Base-by-base conservation (phyloP, 2,329 filamentous ascomycete genomes). In the Pseudopithomyces maydicus region DNA sequence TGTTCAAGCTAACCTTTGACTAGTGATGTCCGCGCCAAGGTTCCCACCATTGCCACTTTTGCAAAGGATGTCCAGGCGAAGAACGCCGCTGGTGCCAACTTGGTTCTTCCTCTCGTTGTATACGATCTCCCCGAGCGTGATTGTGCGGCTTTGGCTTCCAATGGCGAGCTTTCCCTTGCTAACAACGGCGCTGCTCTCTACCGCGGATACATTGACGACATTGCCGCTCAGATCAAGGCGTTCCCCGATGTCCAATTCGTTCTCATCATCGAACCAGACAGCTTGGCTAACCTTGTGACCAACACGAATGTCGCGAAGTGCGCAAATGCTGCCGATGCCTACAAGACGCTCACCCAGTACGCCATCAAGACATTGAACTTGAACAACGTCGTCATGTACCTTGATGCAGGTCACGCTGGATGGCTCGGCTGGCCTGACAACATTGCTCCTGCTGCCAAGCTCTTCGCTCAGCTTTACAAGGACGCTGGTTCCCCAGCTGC, bases 401-500 rank as follows among this genome's bases (percentile, higher is more conserved):
- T 88, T 20, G 85, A 88, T 65, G 85, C 84, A 4, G 85, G 84
- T 58, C 85, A 88, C 71, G 84, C 81, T 29, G 84, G 85, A 59
- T 88, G 85, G 85, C 78, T 88, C 32, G 85, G 85, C 64, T 87
- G 84, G 85, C 67, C 80, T 17, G 84, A 82, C 56, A 87, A 87
- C 74, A 79, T 85, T 39, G 59, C 61, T 5, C 81, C 81, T 8
- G 79, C 81, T 4, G 81, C 81, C 3, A 56, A 77, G 32, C 72
- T 83, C 6, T 83, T 78, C 64, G 79, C 69, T 2, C 26, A 72
- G 23, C 64, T 84, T 3, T 84, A 80, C 65, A 77, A 72, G 42
- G 72, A 70, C 26, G 81, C 80, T 7, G 75, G 76, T 1, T 76
- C 71, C 2, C 82, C 82, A 2, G 72, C 74, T 7, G 67, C 75